phyloP scores from a whole-genome alignment of 371 early-diverging fungal species.

The Rhizopus sp. region DNA sequence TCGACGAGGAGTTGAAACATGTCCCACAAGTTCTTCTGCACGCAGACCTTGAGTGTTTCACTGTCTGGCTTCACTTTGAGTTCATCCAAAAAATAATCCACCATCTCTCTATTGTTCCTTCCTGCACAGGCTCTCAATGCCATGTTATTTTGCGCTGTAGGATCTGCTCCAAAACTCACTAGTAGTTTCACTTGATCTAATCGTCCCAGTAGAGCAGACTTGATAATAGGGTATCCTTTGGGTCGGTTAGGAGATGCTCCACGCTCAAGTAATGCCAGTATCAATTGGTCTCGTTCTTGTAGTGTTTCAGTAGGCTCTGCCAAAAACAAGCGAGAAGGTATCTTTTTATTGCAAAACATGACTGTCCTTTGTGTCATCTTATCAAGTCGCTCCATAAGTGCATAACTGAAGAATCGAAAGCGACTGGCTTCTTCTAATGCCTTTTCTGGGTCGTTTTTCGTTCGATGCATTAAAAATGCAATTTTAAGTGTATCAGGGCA shows the following conservation, averaged over 20 bases:
- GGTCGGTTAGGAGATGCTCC: conserved; percentile 49
- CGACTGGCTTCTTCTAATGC: conserved; percentile 29
- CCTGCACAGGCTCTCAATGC: conserved; percentile 50
- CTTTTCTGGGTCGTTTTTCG: conserved; percentile 15
- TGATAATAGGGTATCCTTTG: conserved; percentile 57
- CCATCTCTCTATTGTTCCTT: conserved; percentile 42
- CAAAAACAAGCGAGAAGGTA: conserved; percentile 42
- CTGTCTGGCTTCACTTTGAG: conserved; percentile 45
- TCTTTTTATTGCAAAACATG: conserved; percentile 25
- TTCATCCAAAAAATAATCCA: conserved; percentile 47
- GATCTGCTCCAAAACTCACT: conserved; percentile 49
- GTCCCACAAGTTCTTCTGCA: conserved; percentile 43
- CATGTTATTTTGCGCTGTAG: conserved; percentile 41
- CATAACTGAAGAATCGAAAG: conserved; percentile 37
- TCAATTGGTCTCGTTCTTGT: conserved; percentile 19
- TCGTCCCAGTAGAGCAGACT: conserved; percentile 48
- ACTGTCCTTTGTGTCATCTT: conserved; percentile 12
- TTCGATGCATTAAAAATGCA: conserved; percentile 33
- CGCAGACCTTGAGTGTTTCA: conserved; percentile 43
- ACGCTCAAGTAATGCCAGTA: conserved; percentile 31
- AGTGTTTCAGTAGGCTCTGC: conserved; percentile 7
- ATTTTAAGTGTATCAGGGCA: conserved; percentile 30
- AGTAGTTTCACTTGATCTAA: conserved; percentile 45
- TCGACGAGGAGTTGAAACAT: conserved; percentile 52
- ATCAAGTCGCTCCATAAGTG: conserved; percentile 31